phyloP scores from a whole-genome alignment of 768 basidiomycete genomes.

The Megacollybia marginata region DNA sequence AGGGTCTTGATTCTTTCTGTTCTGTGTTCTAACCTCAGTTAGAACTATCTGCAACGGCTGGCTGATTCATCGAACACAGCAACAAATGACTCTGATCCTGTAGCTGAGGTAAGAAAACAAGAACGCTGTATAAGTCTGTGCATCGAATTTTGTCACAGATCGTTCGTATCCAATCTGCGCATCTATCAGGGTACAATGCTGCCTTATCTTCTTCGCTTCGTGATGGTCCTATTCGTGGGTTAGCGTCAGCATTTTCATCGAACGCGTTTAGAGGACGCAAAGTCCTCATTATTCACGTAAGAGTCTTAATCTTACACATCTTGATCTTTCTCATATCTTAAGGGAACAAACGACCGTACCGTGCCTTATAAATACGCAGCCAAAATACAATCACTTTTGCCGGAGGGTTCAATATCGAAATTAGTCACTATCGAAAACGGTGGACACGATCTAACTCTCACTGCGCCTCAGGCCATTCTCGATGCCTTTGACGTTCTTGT shows the following conservation, averaged over 20 bases:
- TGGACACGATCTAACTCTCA: neutral
- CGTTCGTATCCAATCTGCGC: conserved; percentile 71
- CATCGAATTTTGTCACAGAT: conserved; percentile 32
- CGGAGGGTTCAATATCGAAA: conserved; percentile 26
- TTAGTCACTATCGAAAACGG: conserved; percentile 21
- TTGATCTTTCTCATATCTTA: neutral
- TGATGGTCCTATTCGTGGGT: conserved; percentile 65
- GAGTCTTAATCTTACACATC: conserved; percentile 10
- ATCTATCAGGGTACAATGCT: conserved; percentile 66
- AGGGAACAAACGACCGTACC: conserved; percentile 56
- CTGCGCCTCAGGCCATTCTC: neutral
- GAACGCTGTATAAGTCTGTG: no score
- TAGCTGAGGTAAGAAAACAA: conserved; percentile 31
- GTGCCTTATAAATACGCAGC: conserved; percentile 49
- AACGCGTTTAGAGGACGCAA: conserved; percentile 38
- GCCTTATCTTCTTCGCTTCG: conserved; percentile 73
- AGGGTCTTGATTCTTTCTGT: conserved; percentile 3
- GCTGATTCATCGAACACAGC: conserved; percentile 26
- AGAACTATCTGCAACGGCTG: conserved; percentile 49
- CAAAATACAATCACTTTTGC: conserved; percentile 37
- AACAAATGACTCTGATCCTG: conserved; percentile 21
- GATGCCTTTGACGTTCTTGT: neutral
- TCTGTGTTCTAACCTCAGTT: neutral
- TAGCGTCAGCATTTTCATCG: conserved; percentile 43
- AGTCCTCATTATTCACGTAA: conserved; percentile 61